Evolutionary conservation across 768 basidiomycete genomes (phyloP).

Genomic region (Russula dissimulans): DNA sequence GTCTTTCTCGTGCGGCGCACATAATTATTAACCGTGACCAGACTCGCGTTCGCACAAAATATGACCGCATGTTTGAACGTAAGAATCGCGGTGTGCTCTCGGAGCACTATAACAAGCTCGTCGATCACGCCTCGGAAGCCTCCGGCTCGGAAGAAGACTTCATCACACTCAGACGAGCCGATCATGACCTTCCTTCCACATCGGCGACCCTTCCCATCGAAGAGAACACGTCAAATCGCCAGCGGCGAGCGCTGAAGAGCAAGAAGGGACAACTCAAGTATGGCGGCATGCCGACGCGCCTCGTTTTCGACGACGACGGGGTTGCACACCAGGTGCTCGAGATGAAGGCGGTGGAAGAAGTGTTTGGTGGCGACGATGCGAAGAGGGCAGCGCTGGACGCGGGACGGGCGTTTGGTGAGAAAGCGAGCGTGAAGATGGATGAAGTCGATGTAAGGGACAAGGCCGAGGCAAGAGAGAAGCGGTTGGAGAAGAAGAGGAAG

Average conservation of each 20-base stretch:
- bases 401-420: slow-evolving; percentile 60
- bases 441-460: slow-evolving; percentile 68
- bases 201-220: slow-evolving; percentile 24
- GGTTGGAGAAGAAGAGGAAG: slow-evolving; percentile 86
- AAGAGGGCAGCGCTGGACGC: slow-evolving; percentile 56
- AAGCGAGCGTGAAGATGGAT: slow-evolving; percentile 64
- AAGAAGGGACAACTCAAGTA: slow-evolving; percentile 62
- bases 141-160: slow-evolving; percentile 64
- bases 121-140: slow-evolving; percentile 51
- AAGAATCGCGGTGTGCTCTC: slow-evolving; percentile 92
- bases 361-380: slow-evolving; percentile 46
- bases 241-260: slow-evolving; percentile 61
- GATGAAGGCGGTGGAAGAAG: slow-evolving; percentile 63
- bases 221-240: slow-evolving; percentile 75
- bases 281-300: slow-evolving; percentile 55
- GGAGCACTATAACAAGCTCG: slow-evolving; percentile 79
- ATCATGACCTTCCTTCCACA: slow-evolving; percentile 55
- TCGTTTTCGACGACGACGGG: slow-evolving; percentile 89
- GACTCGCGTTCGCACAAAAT: slow-evolving; percentile 70
- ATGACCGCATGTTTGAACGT: slow-evolving; percentile 95
- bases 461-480: slow-evolving; percentile 78
- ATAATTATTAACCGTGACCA: not conserved
- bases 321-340: slow-evolving; percentile 75
- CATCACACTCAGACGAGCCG: slow-evolving; percentile 84
- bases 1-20: not conserved